Base-by-base conservation (phyloP, 306 rosid genomes). In the Vigna reflexopilosa region DNA sequence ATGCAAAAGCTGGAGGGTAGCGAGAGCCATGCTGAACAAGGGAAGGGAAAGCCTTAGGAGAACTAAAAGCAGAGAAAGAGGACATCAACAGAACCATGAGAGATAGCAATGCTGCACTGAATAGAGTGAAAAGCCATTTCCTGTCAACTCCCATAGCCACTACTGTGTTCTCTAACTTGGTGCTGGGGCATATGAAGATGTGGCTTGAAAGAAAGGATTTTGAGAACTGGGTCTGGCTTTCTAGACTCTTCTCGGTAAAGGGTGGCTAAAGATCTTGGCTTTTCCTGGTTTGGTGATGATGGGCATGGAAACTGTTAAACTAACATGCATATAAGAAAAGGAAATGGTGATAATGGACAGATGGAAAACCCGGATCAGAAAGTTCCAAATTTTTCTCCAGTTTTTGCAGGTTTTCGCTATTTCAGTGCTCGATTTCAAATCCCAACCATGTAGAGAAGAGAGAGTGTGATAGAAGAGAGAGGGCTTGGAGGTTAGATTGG, bases 1-100 rank as follows among this genome's bases (percentile, higher is more conserved):
- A 95, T 0, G 97, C 97, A 73, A 95, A 95, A 7, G 98, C 85
- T 30, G 98, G 97, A 24, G 98, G 97, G 64, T 87, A 86, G 63
- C 80, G 90, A 66, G 91, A 51, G 36, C 98, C 94, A 15, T 82
- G 91, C n/a, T 86, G 90, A 70, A 95, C 86, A 24, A 84, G 15
- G 9, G 98, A 85, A 2, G 93, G 90, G 76, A 92, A 87, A 6
- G 93, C 38, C 47, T 90, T 92, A 4, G 95, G 84, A 6, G 92
- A 79, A 75, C 81, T 91, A 76, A 92, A 91, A 81, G 91, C 73
- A 4, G 97, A 95, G 84, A 88, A 72, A n/a, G 96, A 85, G 59
- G 92, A 88, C 83, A 90, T 72, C 16, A 95, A 59, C 1, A 95
- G 81, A 20, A 95, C 69, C 61, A 87, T 64, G 55, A 92, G 83